Base-by-base conservation (phyloP, 805 yeast species). In the Starmera dryadoides region DNA sequence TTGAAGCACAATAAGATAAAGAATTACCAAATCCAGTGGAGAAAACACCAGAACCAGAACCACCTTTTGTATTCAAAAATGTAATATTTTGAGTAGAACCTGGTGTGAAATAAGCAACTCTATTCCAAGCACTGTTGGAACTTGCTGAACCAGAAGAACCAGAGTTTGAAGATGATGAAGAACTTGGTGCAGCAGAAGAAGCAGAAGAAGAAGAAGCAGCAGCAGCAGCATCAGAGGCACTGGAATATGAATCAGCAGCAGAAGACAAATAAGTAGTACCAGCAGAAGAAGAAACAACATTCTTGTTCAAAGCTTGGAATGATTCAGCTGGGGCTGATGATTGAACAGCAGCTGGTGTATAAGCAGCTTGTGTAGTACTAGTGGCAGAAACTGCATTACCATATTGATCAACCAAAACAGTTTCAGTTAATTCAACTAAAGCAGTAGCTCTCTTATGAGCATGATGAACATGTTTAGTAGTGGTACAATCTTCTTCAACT, bases 51-150 rank as follows among this genome's bases (percentile, higher is more conserved):
- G 96, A 86, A 38, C 86, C 88, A 33, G 80, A 68, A 50, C 94
- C 95, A 64, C 98, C 98, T 56, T 69, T 67, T 64, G 84, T 76
- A 81, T 91, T 91, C 68, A 89, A 68, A 77, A 93, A 89, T 31
- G 79, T 79, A 48, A 78, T 66, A 63, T 88, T 88, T 53, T 73
- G 66, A 38, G 88, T 64, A 33, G 81, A 65, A 46, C 89, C 89
- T 45, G 89, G 79, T 17, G 71, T 64, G 73, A 74, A 91, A 73
- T 81, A 84, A 12, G 95, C 76, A 41, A 63, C 62, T 75, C 95
- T 81, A 34, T 64, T 55, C 96, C 96, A 91, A 41, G 63, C 74
- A 55, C 69, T 45, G 20, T 68, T 44, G 21, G 71, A 45, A 30
- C 71, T 43, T 10, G 73, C 41, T 19, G 73, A 41, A 18, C 66